Conservation (phyloP, 1,139 yeast genomes). For the Geotrichum klebahnii region DNA sequence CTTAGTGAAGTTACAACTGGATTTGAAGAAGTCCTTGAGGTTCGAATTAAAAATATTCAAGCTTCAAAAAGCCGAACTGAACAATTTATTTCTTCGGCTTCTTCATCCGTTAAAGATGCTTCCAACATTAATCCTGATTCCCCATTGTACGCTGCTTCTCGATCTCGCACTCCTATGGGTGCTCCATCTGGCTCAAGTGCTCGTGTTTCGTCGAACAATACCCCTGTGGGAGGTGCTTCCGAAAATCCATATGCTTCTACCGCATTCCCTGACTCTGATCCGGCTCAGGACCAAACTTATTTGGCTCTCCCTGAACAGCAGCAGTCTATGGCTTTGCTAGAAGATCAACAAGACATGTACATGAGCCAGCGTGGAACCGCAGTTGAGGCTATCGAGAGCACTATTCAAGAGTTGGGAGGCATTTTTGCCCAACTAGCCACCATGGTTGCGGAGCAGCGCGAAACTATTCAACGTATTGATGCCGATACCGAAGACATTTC, state of each 20-base stretch:
- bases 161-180: conserved; percentile 12
- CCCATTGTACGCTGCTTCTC: conserved; percentile 21
- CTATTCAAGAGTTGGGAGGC: conserved; percentile 94
- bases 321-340: conserved; percentile 57
- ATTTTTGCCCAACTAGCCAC: conserved; percentile 91
- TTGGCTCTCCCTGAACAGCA: conserved; percentile 70
- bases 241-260: conserved; percentile 38
- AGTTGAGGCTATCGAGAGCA: conserved; percentile 91
- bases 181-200: neutral
- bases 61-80: conserved; percentile 79
- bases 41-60: conserved; percentile 79
- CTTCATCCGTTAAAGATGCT: conserved; percentile 30
- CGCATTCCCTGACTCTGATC: conserved; percentile 39
- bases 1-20: conserved; percentile 90
- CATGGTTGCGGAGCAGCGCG: conserved; percentile 98
- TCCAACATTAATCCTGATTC: conserved; percentile 17
- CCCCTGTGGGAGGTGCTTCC: conserved; percentile 21
- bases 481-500: conserved; percentile 91
- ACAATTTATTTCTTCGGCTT: conserved; percentile 59
- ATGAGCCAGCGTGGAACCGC: conserved; percentile 82
- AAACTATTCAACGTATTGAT: conserved; percentile 90
- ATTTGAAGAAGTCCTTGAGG: conserved; percentile 81
- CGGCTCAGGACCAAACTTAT: conserved; percentile 24
- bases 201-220: conserved; percentile 4
- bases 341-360: conserved; percentile 68